Evolutionary conservation across 208 protist species (phyloP).

Genomic region (Leishmania lainsoni): DNA sequence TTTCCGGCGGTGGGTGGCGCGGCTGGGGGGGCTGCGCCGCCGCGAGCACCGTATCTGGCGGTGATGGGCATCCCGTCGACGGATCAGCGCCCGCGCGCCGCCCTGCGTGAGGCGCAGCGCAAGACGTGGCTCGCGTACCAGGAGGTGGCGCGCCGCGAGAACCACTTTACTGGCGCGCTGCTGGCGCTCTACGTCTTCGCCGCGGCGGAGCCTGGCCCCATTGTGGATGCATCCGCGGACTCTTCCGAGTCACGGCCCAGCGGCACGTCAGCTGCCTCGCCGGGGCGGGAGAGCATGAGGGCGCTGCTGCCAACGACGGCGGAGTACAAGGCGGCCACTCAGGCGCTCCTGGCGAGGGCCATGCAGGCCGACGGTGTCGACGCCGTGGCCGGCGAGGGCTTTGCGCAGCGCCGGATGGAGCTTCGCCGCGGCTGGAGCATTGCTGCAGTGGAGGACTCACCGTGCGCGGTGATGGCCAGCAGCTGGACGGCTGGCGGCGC

Average conservation of each 20-base stretch:
- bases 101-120: no score
- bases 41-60: no score
- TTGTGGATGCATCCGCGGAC: background rate
- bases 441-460: background rate
- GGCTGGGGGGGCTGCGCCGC: no score
- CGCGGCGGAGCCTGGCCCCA: slow-evolving; percentile 5
- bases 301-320: background rate
- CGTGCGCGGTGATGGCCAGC: background rate
- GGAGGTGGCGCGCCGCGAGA: slow-evolving; percentile 36
- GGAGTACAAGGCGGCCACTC: background rate
- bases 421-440: background rate
- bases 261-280: background rate
- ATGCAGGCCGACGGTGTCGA: background rate
- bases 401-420: slow-evolving; percentile 5
- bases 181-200: slow-evolving; percentile 36
- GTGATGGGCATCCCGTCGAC: no score
- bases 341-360: background rate
- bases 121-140: slow-evolving; percentile 44
- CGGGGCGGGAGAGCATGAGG: background rate
- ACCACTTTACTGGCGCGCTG: slow-evolving; percentile 36
- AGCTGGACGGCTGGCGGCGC: background rate
- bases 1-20: background rate
- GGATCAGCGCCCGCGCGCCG: no score
- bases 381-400: background rate
- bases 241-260: background rate